phyloP scores from a whole-genome alignment of 208 protist genomes.

The Leishmania guyanensis region DNA sequence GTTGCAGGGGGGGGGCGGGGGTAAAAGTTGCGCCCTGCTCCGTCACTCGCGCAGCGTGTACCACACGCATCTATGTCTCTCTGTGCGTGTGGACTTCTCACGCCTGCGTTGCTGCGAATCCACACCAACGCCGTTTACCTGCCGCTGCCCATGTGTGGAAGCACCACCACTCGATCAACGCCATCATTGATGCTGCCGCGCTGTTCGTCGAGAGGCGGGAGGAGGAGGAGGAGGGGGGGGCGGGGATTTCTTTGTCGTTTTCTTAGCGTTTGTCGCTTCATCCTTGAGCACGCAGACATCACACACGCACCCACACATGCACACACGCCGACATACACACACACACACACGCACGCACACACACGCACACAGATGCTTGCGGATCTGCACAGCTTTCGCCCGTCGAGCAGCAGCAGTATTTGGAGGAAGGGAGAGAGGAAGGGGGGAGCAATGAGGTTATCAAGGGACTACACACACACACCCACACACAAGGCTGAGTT shows the following conservation, averaged over 20 bases:
- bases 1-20: not conserved
- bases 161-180: no score
- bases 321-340: not conserved
- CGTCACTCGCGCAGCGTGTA: not conserved
- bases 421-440: not conserved
- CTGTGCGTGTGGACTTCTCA: not conserved
- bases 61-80: not conserved
- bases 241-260: not conserved
- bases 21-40: not conserved
- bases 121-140: not conserved
- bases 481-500: not conserved
- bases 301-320: constrained; percentile 1
- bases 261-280: not conserved
- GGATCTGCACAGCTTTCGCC: not conserved
- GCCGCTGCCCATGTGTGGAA: no score
- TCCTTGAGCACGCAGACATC: not conserved
- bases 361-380: not conserved
- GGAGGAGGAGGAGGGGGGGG: not conserved
- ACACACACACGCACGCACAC: not conserved
- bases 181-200: not conserved
- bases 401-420: not conserved
- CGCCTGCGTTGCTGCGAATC: not conserved
- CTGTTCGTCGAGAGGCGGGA: not conserved
- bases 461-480: not conserved
- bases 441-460: not conserved